Evolutionary conservation across 2,329 filamentous ascomycete species (phyloP).

Genomic region (Botrytis squamosa): DNA sequence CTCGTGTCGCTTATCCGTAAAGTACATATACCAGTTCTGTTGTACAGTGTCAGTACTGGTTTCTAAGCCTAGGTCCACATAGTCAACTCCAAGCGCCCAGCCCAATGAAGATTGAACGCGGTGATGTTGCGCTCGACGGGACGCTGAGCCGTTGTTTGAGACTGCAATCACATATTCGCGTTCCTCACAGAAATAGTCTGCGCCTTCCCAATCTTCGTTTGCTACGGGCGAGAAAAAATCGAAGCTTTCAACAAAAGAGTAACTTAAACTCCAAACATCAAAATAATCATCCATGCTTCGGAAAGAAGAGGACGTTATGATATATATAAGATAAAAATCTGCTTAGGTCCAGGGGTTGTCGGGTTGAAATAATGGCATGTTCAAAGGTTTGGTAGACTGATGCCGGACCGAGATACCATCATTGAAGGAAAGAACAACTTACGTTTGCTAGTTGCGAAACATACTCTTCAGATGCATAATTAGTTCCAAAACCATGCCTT

Average conservation of each 20-base stretch:
- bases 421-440: slow-evolving; percentile 40
- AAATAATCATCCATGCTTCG: slow-evolving; percentile 11
- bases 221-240: not conserved
- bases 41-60: slow-evolving; percentile 28
- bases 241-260: slow-evolving; percentile 14
- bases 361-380: not conserved
- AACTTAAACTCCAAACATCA: slow-evolving; percentile 5
- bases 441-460: slow-evolving; percentile 65
- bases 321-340: slow-evolving; percentile 1
- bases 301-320: not conserved
- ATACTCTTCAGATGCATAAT: slow-evolving; percentile 70
- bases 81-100: not conserved
- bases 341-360: not conserved
- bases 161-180: not conserved
- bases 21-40: slow-evolving; percentile 99
- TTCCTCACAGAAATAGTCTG: not conserved
- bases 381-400: not conserved
- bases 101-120: not conserved
- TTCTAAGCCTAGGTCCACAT: not conserved
- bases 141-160: not conserved
- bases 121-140: not conserved
- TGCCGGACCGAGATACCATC: slow-evolving; percentile 5
- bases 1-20: slow-evolving; percentile 95
- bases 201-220: not conserved
- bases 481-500: slow-evolving; percentile 72